phyloP scores from a whole-genome alignment of 345 rosid genomes.

The Raphanus sativus region DNA sequence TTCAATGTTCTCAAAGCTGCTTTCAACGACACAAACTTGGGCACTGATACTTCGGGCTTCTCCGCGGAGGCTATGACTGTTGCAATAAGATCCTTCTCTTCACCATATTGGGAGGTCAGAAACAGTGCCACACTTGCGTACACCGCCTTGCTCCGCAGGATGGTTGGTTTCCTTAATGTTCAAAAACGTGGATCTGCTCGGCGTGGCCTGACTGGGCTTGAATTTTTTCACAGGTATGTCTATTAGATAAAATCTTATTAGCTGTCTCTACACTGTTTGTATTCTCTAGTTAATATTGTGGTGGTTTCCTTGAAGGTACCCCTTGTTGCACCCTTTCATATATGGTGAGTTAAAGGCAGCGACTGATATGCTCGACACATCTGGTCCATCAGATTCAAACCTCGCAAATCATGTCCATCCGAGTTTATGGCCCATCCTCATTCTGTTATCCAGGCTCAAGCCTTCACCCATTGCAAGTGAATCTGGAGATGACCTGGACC shows the following conservation, averaged over 20 bases:
- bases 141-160: constrained; percentile 85
- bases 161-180: constrained; percentile 91
- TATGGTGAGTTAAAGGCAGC: constrained; percentile 73
- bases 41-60: constrained; percentile 89
- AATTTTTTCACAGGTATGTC: constrained; percentile 90
- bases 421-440: constrained; percentile 90
- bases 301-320: constrained; percentile 65
- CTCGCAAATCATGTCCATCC: constrained; percentile 79
- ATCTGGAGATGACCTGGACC: constrained; percentile 88
- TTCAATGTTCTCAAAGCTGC: constrained; percentile 88
- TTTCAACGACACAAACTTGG: constrained; percentile 92
- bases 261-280: constrained; percentile 6
- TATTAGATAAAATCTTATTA: not conserved
- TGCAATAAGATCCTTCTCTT: constrained; percentile 81
- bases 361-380: constrained; percentile 58
- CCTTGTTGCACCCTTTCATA: constrained; percentile 77
- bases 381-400: constrained; percentile 58
- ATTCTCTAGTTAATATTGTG: constrained; percentile 19
- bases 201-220: constrained; percentile 86
- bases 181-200: constrained; percentile 85
- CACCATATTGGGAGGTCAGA: constrained; percentile 95
- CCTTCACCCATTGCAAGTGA: constrained; percentile 88
- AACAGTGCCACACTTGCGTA: constrained; percentile 93
- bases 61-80: constrained; percentile 87
- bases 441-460: constrained; percentile 92